These are phyloP conservation scores for Lyophyllum decastes DNA, from an alignment of 768 basidiomycete species.

Conservation along the genomic window DNA sequence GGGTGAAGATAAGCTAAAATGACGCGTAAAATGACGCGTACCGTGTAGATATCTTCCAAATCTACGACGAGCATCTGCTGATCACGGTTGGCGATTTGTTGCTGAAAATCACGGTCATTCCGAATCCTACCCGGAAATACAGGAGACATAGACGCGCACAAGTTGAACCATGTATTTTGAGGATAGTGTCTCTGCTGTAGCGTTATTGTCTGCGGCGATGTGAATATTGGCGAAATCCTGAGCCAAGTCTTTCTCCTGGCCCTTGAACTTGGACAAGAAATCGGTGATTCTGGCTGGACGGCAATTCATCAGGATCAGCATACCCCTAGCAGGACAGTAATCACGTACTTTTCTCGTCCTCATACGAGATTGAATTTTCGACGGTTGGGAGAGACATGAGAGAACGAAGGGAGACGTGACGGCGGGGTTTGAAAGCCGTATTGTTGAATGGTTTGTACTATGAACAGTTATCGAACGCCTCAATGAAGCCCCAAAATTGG, in stretches of 20 bases:
- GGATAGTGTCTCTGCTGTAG: slow-evolving; percentile 37
- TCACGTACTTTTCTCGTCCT: slow-evolving; percentile 67
- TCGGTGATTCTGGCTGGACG: slow-evolving; percentile 62
- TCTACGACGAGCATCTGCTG: slow-evolving; percentile 88
- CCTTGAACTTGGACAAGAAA: slow-evolving; percentile 72
- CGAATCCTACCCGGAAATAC: slow-evolving; percentile 26
- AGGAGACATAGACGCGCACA: slow-evolving; percentile 46
- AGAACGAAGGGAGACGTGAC: slow-evolving; percentile 26
- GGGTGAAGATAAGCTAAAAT: slow-evolving; percentile 10
- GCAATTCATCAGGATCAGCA: slow-evolving; percentile 5
- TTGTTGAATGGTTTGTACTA: slow-evolving; percentile 6
- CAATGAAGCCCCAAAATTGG: slow-evolving; percentile 10
- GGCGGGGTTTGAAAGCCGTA: slow-evolving; percentile 37
- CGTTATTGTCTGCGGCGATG: slow-evolving; percentile 50
- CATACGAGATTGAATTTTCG: slow-evolving; percentile 65
- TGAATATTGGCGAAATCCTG: slow-evolving; percentile 71
- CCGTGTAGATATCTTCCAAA: slow-evolving; percentile 82
- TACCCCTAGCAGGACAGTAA: background rate
- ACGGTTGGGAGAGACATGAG: slow-evolving; percentile 69
- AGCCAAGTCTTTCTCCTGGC: slow-evolving; percentile 65
- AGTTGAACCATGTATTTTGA: slow-evolving; percentile 85
- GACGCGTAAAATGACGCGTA: slow-evolving; percentile 30
- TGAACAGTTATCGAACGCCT: background rate
- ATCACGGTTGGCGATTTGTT: slow-evolving; percentile 91
- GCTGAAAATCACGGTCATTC: slow-evolving; percentile 43